Conservation (phyloP, 805 yeast species). For the Kluyveromyces aestuarii region DNA sequence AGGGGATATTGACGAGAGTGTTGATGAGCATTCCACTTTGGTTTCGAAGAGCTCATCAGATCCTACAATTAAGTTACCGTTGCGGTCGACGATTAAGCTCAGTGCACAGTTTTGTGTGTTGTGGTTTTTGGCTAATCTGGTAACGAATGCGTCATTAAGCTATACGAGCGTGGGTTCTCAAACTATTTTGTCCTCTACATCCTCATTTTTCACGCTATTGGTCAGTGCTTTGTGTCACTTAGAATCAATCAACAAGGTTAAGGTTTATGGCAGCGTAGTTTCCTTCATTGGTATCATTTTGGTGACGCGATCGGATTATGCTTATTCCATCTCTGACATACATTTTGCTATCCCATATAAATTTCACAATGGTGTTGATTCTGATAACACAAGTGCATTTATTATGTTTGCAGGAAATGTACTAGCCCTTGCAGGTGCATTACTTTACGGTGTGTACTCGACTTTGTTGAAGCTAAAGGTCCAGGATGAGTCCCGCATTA, state of each 20-base stretch:
- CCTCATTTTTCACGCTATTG: slow-evolving; percentile 84
- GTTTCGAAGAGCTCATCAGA: slow-evolving; percentile 9
- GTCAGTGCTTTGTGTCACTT: slow-evolving; percentile 67
- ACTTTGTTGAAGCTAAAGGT: slow-evolving; percentile 70
- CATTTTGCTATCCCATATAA: slow-evolving; percentile 8
- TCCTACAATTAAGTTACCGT: slow-evolving; percentile 14
- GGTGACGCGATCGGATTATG: slow-evolving; percentile 59
- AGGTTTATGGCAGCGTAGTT: slow-evolving; percentile 59
- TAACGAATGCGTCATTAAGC: slow-evolving; percentile 77
- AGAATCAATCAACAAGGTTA: slow-evolving; percentile 56
- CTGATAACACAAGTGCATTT: slow-evolving; percentile 22
- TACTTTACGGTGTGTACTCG: slow-evolving; percentile 87
- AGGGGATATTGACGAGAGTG: slow-evolving; percentile 8
- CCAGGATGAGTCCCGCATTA: slow-evolving; percentile 61
- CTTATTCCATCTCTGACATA: slow-evolving; percentile 21
- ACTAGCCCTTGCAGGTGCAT: slow-evolving; percentile 75
- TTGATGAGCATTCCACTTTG: slow-evolving; percentile 7
- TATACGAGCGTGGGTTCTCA: slow-evolving; percentile 93
- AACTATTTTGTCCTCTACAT: slow-evolving; percentile 85
- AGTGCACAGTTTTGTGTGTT: slow-evolving; percentile 76
- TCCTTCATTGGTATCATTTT: slow-evolving; percentile 73
- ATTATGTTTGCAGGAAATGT: slow-evolving; percentile 57
- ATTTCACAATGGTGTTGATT: slow-evolving; percentile 11
- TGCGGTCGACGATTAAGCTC: slow-evolving; percentile 59
- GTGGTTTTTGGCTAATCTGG: slow-evolving; percentile 87